Evolutionary conservation across 345 rosid species (phyloP).

Genomic region (Salix viminalis): DNA sequence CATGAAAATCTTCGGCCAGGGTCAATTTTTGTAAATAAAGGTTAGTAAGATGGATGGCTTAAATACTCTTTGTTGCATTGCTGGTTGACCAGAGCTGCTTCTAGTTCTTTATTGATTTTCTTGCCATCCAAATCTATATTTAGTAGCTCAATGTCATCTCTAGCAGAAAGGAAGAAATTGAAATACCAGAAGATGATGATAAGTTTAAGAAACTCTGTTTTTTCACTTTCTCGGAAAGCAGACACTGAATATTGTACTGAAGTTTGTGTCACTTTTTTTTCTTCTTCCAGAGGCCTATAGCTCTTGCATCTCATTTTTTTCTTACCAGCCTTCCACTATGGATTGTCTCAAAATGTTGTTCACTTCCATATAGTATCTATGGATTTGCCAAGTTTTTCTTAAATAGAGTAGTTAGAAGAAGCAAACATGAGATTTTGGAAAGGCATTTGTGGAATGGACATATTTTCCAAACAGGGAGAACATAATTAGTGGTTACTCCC

Average conservation of each 20-base stretch:
- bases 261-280: neutral
- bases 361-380: neutral
- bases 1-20: slow-evolving; percentile 86
- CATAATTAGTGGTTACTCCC: neutral
- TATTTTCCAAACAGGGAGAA: neutral
- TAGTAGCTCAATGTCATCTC: neutral
- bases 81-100: neutral
- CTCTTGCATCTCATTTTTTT: neutral
- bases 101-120: neutral
- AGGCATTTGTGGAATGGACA: neutral
- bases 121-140: neutral
- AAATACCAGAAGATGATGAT: neutral
- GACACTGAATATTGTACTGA: no score
- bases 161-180: no score
- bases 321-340: neutral
- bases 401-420: neutral
- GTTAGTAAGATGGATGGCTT: slow-evolving; percentile 27
- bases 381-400: neutral
- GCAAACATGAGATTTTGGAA: neutral
- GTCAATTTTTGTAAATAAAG: slow-evolving; percentile 66
- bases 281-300: neutral
- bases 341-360: neutral
- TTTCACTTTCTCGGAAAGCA: neutral
- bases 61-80: neutral
- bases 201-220: neutral